Conservation (phyloP, 2,329 filamentous ascomycete species). For the Ophiostoma triangulosporum region DNA sequence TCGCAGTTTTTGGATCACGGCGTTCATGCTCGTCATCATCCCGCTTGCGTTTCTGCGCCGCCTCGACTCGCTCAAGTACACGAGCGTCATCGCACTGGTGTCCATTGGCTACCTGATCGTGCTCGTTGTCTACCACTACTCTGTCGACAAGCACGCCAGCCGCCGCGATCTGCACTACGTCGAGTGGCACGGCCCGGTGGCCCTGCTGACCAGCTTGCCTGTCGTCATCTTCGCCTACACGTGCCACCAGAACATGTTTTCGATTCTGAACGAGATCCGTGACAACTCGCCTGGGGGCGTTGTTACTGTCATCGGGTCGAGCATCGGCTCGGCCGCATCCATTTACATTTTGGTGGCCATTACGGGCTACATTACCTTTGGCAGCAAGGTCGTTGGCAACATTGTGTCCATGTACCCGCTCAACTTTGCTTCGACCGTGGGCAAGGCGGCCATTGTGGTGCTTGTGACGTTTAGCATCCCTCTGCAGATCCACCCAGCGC, state of each 20-base stretch:
- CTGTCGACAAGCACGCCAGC: slow-evolving; percentile 60
- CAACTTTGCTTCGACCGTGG: slow-evolving; percentile 75
- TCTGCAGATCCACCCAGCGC: slow-evolving; percentile 87
- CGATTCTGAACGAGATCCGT: slow-evolving; percentile 86
- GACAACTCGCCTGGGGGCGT: slow-evolving; percentile 68
- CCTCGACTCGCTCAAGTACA: slow-evolving; percentile 94
- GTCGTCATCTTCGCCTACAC: slow-evolving; percentile 99
- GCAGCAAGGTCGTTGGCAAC: slow-evolving; percentile 77
- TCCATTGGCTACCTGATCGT: slow-evolving; percentile 92
- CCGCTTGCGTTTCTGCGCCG: slow-evolving; percentile 83
- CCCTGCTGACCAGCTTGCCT: slow-evolving; percentile 72
- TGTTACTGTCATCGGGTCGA: slow-evolving; percentile 63
- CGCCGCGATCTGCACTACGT: slow-evolving; percentile 62
- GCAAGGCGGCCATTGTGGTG: slow-evolving; percentile 86
- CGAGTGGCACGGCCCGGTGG: slow-evolving; percentile 64
- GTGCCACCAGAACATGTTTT: slow-evolving; percentile 99
- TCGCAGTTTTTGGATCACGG: slow-evolving; percentile 93
- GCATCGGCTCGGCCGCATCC: slow-evolving; percentile 75
- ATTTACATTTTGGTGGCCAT: slow-evolving; percentile 88
- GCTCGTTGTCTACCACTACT: slow-evolving; percentile 84
- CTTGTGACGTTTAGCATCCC: slow-evolving; percentile 95
- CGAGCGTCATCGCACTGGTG: slow-evolving; percentile 76
- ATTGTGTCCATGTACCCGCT: slow-evolving; percentile 84
- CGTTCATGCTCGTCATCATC: slow-evolving; percentile 93
- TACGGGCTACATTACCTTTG: slow-evolving; percentile 92